Conservation (phyloP, 2,329 filamentous ascomycete genomes). For the Geosmithia morbida region DNA sequence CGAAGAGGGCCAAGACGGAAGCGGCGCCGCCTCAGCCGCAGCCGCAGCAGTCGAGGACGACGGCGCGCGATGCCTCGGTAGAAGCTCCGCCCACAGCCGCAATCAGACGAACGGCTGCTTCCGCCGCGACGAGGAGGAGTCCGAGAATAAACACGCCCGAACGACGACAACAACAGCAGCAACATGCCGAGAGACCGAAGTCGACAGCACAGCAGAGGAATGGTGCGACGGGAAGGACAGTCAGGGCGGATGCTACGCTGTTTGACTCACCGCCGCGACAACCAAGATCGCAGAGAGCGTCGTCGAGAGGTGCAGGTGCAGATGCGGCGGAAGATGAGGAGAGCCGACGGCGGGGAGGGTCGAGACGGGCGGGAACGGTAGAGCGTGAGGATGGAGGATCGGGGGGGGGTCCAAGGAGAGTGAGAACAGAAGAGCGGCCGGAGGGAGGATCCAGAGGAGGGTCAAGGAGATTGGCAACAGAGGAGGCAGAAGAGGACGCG, state of each 20-base stretch:
- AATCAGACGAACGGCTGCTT: not conserved
- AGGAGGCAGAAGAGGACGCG: constrained; percentile 9
- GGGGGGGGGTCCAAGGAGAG: no score
- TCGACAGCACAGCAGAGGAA: not conserved
- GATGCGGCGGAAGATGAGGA: not conserved
- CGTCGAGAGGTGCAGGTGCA: no score
- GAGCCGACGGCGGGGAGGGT: not conserved
- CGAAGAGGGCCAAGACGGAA: constrained; percentile 49
- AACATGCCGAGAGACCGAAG: not conserved
- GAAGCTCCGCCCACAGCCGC: no score
- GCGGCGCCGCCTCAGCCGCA: constrained; percentile 26
- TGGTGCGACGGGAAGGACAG: constrained; percentile 12
- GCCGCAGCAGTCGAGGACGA: constrained; percentile 5
- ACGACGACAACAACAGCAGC: no score
- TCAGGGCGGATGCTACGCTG: constrained; percentile 13
- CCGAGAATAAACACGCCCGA: constrained; percentile 1
- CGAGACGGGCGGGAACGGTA: no score
- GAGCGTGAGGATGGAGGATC: no score
- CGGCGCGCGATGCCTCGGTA: constrained; percentile 3
- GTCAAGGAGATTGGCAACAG: constrained; percentile 16
- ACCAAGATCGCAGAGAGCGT: constrained; percentile 8
- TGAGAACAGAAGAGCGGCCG: no score
- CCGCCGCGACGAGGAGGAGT: constrained; percentile 2
- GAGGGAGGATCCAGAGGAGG: constrained; percentile 5
- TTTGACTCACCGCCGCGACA: not conserved